Evolutionary conservation across 805 yeast genomes (phyloP), one percentile per base, ranked within the genome.

Genomic region (Kodamaea lidongshanica): DNA sequence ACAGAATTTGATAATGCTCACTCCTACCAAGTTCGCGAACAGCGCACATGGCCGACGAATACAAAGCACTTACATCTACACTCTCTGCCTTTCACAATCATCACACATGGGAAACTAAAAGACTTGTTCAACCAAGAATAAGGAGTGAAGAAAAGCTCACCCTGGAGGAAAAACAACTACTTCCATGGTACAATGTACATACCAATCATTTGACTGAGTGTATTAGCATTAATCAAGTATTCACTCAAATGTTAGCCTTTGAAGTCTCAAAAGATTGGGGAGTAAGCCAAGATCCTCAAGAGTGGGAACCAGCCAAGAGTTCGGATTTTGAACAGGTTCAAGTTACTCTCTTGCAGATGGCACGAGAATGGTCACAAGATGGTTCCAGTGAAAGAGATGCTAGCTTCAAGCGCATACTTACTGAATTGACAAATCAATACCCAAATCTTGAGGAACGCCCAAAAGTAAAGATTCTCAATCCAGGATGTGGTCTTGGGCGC

Each of bases 401-500:
- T 3, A 52, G 67, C 2, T 68, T 61, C 44, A 59, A 56, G 0
- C 46, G 53, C 14, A 56, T 76, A 4, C 38, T 72, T 5, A 31
- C 45, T 1, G 60, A 46, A 19, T 40, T 67, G 28, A 63, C 53
- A 32, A 27, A 8, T 2, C 27, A 52, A 7, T 71, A 45, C 38
- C 75, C 76, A 0, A 54, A 53, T 13, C 41, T 60, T 2, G 38
- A 35, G 1, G 28, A 34, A 0, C 48, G 80, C 16, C 65, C 53
- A 12, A 28, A 61, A 9, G 37, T 66, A 8, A 61, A 67, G 21
- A 58, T 77, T 0, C 50, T 78, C 10, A 70, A 73, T 3, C 83
- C 84, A 0, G 85, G 85, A 1, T 70, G 78, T 32, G 84, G 84
- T 0, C 54, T 77, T 19, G 84, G 81, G 0, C 49, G 84, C 29